Percentiles rank a stretch among this genome's conserved stretches.
Conservation (phyloP, 1,284 basidiomycete species). For the Trichosporon inkin region DNA sequence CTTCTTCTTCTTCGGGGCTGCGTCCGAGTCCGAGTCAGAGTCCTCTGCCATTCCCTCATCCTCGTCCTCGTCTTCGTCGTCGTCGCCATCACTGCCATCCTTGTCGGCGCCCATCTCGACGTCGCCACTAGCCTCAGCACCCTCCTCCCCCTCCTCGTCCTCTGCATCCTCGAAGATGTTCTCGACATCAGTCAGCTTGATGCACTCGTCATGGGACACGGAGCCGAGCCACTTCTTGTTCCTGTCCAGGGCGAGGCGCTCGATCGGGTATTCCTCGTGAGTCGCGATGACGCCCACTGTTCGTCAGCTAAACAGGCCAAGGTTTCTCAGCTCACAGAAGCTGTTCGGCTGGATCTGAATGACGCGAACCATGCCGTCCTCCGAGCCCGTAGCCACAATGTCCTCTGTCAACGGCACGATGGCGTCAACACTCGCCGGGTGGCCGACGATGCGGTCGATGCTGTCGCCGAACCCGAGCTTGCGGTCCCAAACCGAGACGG, state of each 20-base stretch:
- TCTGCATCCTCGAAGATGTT: constrained; percentile 58
- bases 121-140: constrained; percentile 12
- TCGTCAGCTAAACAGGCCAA: background rate
- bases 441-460: constrained; percentile 87
- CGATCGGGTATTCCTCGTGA: constrained; percentile 85
- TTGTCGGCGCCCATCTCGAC: constrained; percentile 19
- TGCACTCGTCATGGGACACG: constrained; percentile 81
- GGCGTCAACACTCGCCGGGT: constrained; percentile 81
- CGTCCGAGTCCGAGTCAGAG: constrained; percentile 16
- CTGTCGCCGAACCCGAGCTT: constrained; percentile 76
- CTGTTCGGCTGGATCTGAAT: constrained; percentile 87
- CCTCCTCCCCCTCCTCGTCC: constrained; percentile 19
- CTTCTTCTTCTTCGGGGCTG: constrained; percentile 29
- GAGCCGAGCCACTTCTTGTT: constrained; percentile 80
- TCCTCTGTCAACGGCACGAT: constrained; percentile 66
- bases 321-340: constrained; percentile 52
- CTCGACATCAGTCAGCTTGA: constrained; percentile 77
- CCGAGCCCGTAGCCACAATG: constrained; percentile 80
- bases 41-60: constrained; percentile 54
- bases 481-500: constrained; percentile 86
- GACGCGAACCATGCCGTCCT: constrained; percentile 84
- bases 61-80: constrained; percentile 39
- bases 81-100: constrained; percentile 21
- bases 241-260: constrained; percentile 65
- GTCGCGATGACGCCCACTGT: constrained; percentile 81